Evolutionary conservation across 176 grass and related monocot species (phyloP), one percentile per base, ranked within the genome.

Genomic region (Microstegium vimineum): DNA sequence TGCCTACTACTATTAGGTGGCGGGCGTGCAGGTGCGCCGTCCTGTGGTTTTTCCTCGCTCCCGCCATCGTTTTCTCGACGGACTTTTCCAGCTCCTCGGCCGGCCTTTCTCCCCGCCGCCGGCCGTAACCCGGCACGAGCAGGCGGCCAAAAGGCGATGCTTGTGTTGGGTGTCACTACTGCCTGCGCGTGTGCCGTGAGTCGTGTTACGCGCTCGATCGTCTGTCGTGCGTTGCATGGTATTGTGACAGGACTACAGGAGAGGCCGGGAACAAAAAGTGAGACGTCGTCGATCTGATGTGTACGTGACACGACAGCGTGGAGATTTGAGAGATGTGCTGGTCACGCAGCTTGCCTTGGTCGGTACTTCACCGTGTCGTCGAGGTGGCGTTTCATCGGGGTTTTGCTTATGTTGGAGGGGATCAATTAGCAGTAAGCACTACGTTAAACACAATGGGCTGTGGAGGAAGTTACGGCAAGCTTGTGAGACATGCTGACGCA

Each of bases 381-480:
- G 69, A 45, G n/a, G 40, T 85, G 87, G 63, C 70, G 47, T 46
- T 79, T 33, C 62, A 6, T 18, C 37, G 5, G 69, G 82, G 11
- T 75, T 86, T 75, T 86, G 78, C 87, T 89, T 89, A 54, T 52
- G 78, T 60, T 38, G 4, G 22, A 72, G 83, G 83, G 72, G 34
- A 82, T 57, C 41, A 67, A 11, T 18, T 2, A 27, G 43, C 47
- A 76, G 77, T 74, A 18, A 27, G 30, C 20, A 82, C 0, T 60
- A 60, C 56, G 88, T 46, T 86, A 59, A 73, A 76, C 78, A 30
- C 9, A 26, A 23, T 15, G 37, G 8, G 60, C 18, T 43, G 6
- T 35, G 78, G 37, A 82, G 71, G 37, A 46, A 76, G 82, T 33
- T 68, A 49, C 82, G 25, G 52, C 18, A 17, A 43, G 71, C 27